Base-by-base conservation (phyloP, 441 rosid genomes). In the Populus hybrid region DNA sequence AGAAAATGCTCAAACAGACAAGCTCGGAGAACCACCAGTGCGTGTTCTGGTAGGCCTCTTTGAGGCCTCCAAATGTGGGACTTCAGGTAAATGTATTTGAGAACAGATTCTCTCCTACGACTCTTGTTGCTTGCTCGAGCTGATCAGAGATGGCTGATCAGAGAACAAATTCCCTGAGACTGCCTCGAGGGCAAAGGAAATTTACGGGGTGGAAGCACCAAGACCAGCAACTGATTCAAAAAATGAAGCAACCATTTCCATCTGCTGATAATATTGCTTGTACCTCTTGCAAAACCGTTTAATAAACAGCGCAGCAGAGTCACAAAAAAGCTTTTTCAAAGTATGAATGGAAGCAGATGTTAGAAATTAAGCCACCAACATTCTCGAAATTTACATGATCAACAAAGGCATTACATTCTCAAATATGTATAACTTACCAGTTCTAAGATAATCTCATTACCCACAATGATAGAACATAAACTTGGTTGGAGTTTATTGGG, bases 211-310 rank as follows among this genome's bases (percentile, higher is more conserved):
- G 24, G 92, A 84, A 64, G 87, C 82, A 59, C 87, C 68, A 28
- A 28, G 29, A 28, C 29, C 29, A 28, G 29, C 2, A 28, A 28
- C 29, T 28, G 29, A 28, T 28, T 91, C 89, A 50, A 89, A 91
- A 2, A 92, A 89, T 3, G 91, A 84, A 24, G 88, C 85, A 72
- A 89, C 90, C 89, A 87, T 87, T 76, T 89, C 87, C 89, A 90
- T 89, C 71, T 92, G 93, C 72, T 87, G 93, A 64, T 89, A 83
- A 74, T 89, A 89, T 23, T 87, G 83, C 83, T 84, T 89, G 84
- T 83, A 89, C 78, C 86, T 84, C 79, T 80, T 83, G 78, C 78
- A 79, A 77, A 38, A 90, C 89, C 94, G 84, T 79, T 77, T 78
- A 72, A 73, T 33, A 14, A 69, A 3, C 31, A 26, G n/a, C 50